phyloP scores from a whole-genome alignment of 345 rosid species.

The Eucalyptus sp. region DNA sequence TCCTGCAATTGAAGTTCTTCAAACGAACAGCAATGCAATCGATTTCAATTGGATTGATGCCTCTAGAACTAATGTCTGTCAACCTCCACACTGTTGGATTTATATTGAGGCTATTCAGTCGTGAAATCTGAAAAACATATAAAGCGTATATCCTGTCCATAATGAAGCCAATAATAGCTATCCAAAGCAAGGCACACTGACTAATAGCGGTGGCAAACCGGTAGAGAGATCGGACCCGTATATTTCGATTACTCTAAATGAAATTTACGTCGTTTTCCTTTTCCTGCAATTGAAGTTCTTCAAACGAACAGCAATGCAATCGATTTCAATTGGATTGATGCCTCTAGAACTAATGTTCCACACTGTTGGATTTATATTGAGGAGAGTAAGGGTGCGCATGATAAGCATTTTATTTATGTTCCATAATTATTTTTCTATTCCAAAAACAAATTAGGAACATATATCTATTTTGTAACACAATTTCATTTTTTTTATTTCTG shows the following conservation, averaged over 20 bases:
- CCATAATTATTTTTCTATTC: too few relatives aligned
- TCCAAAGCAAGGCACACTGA: neutral
- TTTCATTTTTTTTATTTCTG: too few relatives aligned
- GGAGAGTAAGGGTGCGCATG: neutral
- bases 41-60: neutral
- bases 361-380: neutral
- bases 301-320: neutral
- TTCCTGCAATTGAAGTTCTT: neutral
- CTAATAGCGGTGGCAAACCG: neutral
- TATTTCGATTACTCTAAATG: neutral
- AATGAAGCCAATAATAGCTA: neutral
- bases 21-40: neutral
- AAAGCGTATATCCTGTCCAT: neutral
- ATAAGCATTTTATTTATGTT: too few relatives aligned
- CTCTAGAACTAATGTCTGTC: neutral
- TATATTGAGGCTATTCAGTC: neutral
- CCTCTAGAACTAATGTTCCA: neutral
- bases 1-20: neutral
- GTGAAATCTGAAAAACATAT: neutral
- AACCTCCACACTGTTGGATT: neutral
- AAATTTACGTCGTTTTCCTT: neutral
- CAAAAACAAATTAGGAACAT: too few relatives aligned
- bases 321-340: neutral
- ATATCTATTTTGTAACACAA: too few relatives aligned
- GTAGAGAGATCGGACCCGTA: neutral